Percentiles rank a stretch among this genome's conserved stretches.
These are phyloP conservation scores for Auricularia cornea DNA, from an alignment of 768 basidiomycete species.

Conservation along the genomic window DNA sequence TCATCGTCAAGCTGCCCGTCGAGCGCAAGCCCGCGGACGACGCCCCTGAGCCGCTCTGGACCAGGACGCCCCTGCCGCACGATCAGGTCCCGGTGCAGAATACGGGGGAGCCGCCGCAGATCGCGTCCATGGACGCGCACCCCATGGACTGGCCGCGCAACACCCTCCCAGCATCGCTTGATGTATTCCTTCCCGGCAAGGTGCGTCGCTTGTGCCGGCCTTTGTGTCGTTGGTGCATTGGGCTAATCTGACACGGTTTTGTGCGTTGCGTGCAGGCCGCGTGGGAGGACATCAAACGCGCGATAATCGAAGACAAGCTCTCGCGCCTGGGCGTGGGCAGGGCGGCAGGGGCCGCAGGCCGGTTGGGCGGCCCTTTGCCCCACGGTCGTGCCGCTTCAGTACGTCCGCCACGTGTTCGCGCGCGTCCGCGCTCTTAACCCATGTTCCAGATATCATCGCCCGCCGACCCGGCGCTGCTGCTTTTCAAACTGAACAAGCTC, in stretches of 20 bases:
- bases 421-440: not conserved
- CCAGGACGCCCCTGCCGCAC: conserved; percentile 44
- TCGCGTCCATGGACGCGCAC: conserved; percentile 43
- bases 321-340: conserved; percentile 73
- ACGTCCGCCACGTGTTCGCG: conserved; percentile 9
- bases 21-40: conserved; percentile 37
- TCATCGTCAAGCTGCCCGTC: conserved; percentile 62
- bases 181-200: conserved; percentile 79
- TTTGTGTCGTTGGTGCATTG: conserved; percentile 1
- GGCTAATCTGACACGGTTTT: conserved; percentile 6
- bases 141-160: conserved; percentile 48
- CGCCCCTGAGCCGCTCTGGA: conserved; percentile 42
- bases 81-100: conserved; percentile 26
- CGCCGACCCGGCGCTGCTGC: conserved; percentile 72
- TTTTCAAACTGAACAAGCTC: conserved; percentile 77
- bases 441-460: conserved; percentile 73
- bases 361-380: conserved; percentile 56
- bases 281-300: conserved; percentile 67
- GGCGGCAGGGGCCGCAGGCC: conserved; percentile 40
- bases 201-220: conserved; percentile 29
- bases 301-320: conserved; percentile 71
- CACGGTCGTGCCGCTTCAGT: conserved; percentile 82
- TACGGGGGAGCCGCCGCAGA: conserved; percentile 21
- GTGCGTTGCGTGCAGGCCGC: conserved; percentile 38
- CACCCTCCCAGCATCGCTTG: conserved; percentile 55